phyloP scores from a whole-genome alignment of 83 land plant species.

The Thuja plicata region DNA sequence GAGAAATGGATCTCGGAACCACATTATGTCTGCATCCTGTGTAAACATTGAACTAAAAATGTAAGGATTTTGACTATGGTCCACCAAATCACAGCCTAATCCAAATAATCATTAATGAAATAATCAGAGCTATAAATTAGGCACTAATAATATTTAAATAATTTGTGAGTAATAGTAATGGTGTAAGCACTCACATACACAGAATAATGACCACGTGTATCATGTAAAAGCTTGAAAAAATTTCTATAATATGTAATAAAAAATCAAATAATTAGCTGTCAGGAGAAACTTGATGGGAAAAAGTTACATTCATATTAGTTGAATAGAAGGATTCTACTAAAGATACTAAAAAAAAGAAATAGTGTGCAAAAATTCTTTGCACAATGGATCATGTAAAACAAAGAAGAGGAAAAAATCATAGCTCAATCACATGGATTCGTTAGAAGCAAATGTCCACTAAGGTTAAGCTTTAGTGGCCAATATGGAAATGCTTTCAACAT shows the following conservation, averaged over 20 bases:
- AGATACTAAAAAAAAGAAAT: background rate
- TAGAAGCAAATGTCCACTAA: background rate
- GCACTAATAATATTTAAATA: background rate
- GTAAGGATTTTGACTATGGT: background rate
- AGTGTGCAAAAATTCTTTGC: background rate
- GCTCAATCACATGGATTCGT: background rate
- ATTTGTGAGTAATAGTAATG: background rate
- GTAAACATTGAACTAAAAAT: slow-evolving; percentile 12
- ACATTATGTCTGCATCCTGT: slow-evolving; percentile 84
- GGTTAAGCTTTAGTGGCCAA: background rate
- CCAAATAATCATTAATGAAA: background rate
- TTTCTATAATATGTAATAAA: background rate
- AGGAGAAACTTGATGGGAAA: background rate
- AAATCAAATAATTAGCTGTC: background rate
- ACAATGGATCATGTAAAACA: background rate
- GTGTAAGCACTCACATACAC: background rate
- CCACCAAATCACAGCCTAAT: background rate
- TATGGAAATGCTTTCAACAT: background rate
- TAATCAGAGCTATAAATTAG: background rate
- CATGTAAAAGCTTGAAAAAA: background rate
- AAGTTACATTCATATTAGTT: background rate
- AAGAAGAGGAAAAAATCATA: background rate
- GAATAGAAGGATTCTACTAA: background rate
- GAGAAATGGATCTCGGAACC: slow-evolving; percentile 82
- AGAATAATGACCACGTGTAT: background rate